Evolutionary conservation across 495 filamentous ascomycete genomes (phyloP), one percentile per base, ranked within the genome.

Genomic region (Pseudoneurospora amorphoporcata): DNA sequence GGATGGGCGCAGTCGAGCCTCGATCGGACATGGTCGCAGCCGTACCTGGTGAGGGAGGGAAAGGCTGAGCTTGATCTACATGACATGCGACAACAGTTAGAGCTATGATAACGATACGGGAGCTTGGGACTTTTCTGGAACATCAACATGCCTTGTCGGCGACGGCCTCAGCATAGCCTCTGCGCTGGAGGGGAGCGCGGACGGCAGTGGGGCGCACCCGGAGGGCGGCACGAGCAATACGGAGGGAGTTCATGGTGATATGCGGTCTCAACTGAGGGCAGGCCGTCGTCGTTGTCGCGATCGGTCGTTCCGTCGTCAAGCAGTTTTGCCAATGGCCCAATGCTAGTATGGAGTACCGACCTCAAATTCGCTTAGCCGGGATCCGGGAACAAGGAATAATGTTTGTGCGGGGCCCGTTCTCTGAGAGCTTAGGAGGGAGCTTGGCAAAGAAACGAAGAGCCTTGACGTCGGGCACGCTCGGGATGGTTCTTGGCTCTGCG

Each of bases 11-110:
- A 39, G 41, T 43, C 16, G 41, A 32, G 43, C 9, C 43, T 53
- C 72, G 71, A 41, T 35, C 47, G 71, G 72, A 72, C 47, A 72
- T 70, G 40, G 71, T 69, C 69, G 69, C 58, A 42, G 65, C 73
- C 91, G 81, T 91, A 99, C 95, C 93, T 98, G 93, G 85, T 98
- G 96, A 86, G 95, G 95, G 74, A 99, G 91, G 81, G 92, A 88
- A 86, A 99, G 88, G 86, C 93, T 95, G 84, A 99, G 89, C 89
- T 95, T 93, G 88, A 99, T 97, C 90, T 98, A 91, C 87, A 75
- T 71, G 74, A 17, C 53, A 65, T 42, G 19, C 32, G 74, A 39
- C 3, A 39, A 32, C 8, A 58, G 75, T 77, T 79, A 77, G 76
- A 69, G 37, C 65, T 39, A 35, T 74, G 69, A 53, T 53, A 38